Evolutionary conservation across 108 stramenopile genomes (phyloP), one percentile per base, ranked within the genome.

Genomic region (Cyclotella baltica): DNA sequence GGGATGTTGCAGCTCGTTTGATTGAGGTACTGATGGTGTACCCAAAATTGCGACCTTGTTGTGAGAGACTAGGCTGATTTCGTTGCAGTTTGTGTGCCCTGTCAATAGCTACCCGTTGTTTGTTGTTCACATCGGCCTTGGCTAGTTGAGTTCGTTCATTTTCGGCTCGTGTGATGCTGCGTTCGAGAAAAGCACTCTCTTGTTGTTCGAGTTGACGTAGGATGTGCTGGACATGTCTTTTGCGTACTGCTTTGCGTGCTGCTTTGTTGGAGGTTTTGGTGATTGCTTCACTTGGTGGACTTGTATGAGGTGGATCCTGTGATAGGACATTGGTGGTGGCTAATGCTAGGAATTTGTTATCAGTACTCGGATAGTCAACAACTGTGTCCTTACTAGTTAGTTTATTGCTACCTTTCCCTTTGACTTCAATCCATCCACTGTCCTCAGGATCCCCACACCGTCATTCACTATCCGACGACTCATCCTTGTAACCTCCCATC

Each of bases 121-220:
- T 52, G 30, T 69, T 34, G 48, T 36, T 69, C 6, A 16, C 1
- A 35, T 69, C 28, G 29, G 20, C 15, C 29, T 67, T 67, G 19
- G 66, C 66, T 40, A 67, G 5, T 18, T 40, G 23, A 25, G 66
- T 67, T 4, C 46, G 40, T 47, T 67, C 66, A 48, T 67, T 40
- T 48, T 67, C 66, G 16, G 66, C 43, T 6, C 13, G 18, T 9
- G 46, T 27, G 46, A 67, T 67, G 47, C 25, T 67, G 23, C 28
- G 27, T 4, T 67, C 66, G 8, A 67, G 43, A 23, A 67, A 47
- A 10, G 40, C 38, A 38, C 40, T 47, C 18, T 67, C 47, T 22
- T 43, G 66, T 22, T 40, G 43, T 37, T 37, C 15, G 33, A 64
- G 63, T 64, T 35, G 8, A 36, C 35, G 34, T 37, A 35, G 36